Conservation (phyloP, 495 filamentous ascomycete species). For the Cudoniella acicularis region DNA sequence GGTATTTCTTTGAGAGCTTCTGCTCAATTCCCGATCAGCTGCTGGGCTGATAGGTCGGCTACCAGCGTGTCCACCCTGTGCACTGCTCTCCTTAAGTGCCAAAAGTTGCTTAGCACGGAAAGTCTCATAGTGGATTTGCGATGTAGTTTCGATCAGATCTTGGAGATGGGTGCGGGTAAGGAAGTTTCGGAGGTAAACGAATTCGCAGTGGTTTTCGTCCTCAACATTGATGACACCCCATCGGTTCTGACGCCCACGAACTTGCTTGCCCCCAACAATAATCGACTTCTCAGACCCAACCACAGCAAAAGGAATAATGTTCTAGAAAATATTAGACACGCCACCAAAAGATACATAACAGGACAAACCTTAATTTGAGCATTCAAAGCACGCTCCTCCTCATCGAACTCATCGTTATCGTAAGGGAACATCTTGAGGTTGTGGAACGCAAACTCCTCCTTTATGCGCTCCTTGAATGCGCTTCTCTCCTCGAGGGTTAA, state of each 20-base stretch:
- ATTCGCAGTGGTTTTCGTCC: conserved; percentile 99
- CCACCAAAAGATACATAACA: conserved; percentile 8
- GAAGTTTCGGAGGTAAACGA: conserved; percentile 97
- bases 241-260: conserved; percentile 95
- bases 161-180: conserved; percentile 93
- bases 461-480: conserved; percentile 98
- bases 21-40: conserved; percentile 92
- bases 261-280: conserved; percentile 94
- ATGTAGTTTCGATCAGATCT: conserved; percentile 99
- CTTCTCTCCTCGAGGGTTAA: conserved; percentile 92
- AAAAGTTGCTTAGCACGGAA: conserved; percentile 99
- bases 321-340: conserved; percentile 41
- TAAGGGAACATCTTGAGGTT: conserved; percentile 99
- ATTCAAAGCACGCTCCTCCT: conserved; percentile 92
- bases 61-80: conserved; percentile 68
- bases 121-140: conserved; percentile 99
- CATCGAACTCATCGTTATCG: conserved; percentile 97
- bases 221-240: conserved; percentile 99
- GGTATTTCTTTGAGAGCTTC: conserved; percentile 90
- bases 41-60: conserved; percentile 93
- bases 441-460: conserved; percentile 99
- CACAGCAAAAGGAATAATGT: conserved; percentile 95
- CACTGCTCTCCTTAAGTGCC: conserved; percentile 95
- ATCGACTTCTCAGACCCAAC: conserved; percentile 98
- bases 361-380: conserved; percentile 83